Evolutionary conservation across 139 green algal species (phyloP).

Genomic region (Zygnema circumcarinatum): DNA sequence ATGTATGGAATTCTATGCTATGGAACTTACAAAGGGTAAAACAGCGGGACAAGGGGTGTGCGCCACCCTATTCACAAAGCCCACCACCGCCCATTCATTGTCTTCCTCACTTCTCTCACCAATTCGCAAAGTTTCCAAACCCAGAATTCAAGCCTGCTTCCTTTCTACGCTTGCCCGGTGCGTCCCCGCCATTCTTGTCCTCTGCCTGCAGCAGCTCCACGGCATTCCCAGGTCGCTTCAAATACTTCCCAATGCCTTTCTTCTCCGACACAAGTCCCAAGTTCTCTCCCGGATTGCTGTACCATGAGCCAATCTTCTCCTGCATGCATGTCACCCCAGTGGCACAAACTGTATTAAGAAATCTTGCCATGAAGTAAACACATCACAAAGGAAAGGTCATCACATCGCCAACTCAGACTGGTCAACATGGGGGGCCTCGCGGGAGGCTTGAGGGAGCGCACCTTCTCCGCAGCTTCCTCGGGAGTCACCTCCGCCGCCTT

Average conservation of each 20-base stretch:
- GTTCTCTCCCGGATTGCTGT: conserved; percentile 37
- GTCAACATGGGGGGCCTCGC: too few species aligned
- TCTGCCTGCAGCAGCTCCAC: not conserved
- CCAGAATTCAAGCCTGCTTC: not conserved
- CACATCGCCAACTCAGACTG: not conserved
- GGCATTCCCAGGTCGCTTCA: conserved; percentile 16
- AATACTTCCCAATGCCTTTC: conserved; percentile 50
- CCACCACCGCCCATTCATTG: too few species aligned
- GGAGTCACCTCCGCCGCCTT: conserved; percentile 3
- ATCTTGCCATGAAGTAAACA: not conserved
- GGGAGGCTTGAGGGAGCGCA: too few species aligned
- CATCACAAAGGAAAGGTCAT: not conserved
- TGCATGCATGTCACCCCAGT: too few species aligned
- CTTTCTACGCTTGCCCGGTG: conserved; percentile 6
- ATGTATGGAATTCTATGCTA: too few species aligned
- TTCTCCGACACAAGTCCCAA: conserved; percentile 22
- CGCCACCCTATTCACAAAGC: too few species aligned
- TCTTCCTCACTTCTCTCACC: conserved; percentile 20
- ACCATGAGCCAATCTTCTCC: conserved; percentile 43
- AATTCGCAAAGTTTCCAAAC: conserved; percentile 32
- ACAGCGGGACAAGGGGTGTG: too few species aligned
- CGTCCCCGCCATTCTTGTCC: not conserved
- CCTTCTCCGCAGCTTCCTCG: conserved; percentile 29
- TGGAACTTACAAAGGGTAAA: too few species aligned
- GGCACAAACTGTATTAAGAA: not conserved